A percentile compares a stretch with the other conserved stretches of the same genome.
phyloP scores from a whole-genome alignment of 306 rosid species.

The Prunus salicina region DNA sequence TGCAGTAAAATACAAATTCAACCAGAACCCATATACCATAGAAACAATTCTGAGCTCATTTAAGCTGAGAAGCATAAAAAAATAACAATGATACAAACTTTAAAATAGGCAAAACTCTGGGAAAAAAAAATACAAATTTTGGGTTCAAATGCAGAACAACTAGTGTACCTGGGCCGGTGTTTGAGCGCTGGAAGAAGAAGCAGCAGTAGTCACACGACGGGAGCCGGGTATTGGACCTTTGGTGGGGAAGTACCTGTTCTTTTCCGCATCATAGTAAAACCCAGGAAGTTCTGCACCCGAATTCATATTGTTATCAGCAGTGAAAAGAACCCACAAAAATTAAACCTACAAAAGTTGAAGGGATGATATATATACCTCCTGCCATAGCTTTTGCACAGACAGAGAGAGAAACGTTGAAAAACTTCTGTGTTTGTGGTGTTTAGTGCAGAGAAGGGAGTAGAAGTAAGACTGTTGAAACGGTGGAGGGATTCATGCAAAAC shows the following conservation, averaged over 20 bases:
- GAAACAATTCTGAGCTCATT: not conserved
- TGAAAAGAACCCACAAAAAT: not conserved
- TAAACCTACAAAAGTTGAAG: not conserved
- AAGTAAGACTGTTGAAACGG: not conserved
- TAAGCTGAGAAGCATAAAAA: not conserved
- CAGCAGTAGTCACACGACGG: slow-evolving; percentile 31
- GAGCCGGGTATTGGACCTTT: slow-evolving; percentile 86
- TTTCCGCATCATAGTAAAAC: slow-evolving; percentile 72
- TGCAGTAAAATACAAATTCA: not conserved
- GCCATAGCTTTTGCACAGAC: not conserved
- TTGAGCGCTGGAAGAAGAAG: slow-evolving; percentile 24
- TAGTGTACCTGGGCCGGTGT: slow-evolving; percentile 43
- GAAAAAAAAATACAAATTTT: not conserved
- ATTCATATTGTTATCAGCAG: not conserved
- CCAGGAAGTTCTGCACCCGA: slow-evolving; percentile 69
- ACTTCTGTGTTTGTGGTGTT: not conserved
- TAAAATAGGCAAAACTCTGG: not conserved
- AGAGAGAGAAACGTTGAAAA: not conserved
- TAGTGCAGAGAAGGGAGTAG: not conserved
- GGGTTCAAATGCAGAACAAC: not conserved
- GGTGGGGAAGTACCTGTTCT: slow-evolving; percentile 75
- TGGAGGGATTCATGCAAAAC: not conserved
- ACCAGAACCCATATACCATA: not conserved
- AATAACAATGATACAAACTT: not conserved
- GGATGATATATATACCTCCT: not conserved